Percentiles rank a stretch among this genome's conserved stretches.
These are phyloP conservation scores for Alternaria viburni DNA, from an alignment of 2,329 filamentous ascomycete genomes.

Conservation along the genomic window DNA sequence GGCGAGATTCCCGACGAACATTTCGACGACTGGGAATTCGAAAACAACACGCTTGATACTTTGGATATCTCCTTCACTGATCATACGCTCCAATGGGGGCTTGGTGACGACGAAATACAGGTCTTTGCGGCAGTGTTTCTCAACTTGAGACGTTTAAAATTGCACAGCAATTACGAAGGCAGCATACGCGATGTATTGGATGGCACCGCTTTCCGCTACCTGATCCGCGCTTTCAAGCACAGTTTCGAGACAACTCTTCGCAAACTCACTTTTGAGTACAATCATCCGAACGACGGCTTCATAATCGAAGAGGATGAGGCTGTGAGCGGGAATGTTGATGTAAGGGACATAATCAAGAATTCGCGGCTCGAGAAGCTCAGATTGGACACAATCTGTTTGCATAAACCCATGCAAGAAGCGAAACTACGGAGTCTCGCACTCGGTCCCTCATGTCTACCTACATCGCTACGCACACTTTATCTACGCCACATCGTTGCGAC, in stretches of 20 bases:
- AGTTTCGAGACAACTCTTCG: slow-evolving; percentile 12
- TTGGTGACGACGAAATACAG: slow-evolving; percentile 1
- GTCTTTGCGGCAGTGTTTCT: slow-evolving; percentile 5
- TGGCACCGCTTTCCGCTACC: slow-evolving; percentile 2
- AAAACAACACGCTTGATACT: slow-evolving; percentile 3
- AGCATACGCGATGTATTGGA: background rate
- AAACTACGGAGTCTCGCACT: slow-evolving; percentile 9
- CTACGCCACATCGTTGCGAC: slow-evolving; percentile 6
- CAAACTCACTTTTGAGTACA: slow-evolving; percentile 5
- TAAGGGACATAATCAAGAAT: slow-evolving; percentile 2
- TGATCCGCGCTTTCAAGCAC: slow-evolving; percentile 9
- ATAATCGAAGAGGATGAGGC: background rate
- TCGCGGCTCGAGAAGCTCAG: slow-evolving; percentile 9
- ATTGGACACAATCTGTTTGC: slow-evolving; percentile 15
- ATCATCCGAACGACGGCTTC: background rate
- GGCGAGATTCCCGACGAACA: background rate
- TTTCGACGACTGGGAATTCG: slow-evolving; percentile 2
- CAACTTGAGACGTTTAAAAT: background rate
- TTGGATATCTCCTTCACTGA: slow-evolving; percentile 10
- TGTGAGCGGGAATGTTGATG: background rate
- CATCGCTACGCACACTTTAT: slow-evolving; percentile 11
- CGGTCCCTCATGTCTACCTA: slow-evolving; percentile 9
- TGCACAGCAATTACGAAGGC: slow-evolving; percentile 1
- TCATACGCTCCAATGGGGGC: background rate
- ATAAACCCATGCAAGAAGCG: background rate